Evolutionary conservation across 495 filamentous ascomycete species (phyloP).

Genomic region (Parmelia sp.): DNA sequence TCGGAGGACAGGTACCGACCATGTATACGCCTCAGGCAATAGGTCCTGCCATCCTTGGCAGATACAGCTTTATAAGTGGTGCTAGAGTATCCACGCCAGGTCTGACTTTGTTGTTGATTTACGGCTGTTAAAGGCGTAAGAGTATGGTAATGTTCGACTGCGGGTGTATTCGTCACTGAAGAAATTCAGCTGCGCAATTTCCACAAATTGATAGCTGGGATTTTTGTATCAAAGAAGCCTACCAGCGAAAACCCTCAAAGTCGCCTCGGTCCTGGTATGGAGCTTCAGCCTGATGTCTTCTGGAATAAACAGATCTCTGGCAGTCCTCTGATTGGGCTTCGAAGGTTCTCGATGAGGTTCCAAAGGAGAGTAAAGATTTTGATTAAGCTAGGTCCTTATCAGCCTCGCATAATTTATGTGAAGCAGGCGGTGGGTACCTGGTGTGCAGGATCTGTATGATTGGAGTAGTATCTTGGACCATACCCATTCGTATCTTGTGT

Average conservation of each 20-base stretch:
- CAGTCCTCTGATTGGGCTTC: slow-evolving; percentile 71
- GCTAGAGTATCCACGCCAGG: slow-evolving; percentile 75
- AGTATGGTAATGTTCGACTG: slow-evolving; percentile 81
- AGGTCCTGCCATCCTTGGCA: slow-evolving; percentile 74
- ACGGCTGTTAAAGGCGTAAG: slow-evolving; percentile 61
- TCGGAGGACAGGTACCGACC: slow-evolving; percentile 36
- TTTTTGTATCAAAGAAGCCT: slow-evolving; percentile 28
- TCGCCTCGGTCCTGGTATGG: slow-evolving; percentile 80
- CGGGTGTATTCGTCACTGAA: slow-evolving; percentile 57
- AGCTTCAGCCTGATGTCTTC: slow-evolving; percentile 79
- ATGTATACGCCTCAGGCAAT: slow-evolving; percentile 80
- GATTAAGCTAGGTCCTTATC: slow-evolving; percentile 54
- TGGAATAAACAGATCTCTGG: slow-evolving; percentile 85
- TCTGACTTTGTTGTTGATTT: slow-evolving; percentile 64
- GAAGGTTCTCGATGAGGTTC: slow-evolving; percentile 75
- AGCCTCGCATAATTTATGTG: slow-evolving; percentile 1
- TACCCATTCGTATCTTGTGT: slow-evolving; percentile 20
- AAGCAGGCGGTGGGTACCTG: slow-evolving; percentile 34
- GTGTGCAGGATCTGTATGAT: slow-evolving; percentile 10
- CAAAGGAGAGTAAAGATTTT: slow-evolving; percentile 86
- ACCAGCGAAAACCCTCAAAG: slow-evolving; percentile 79
- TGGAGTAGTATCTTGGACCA: slow-evolving; percentile 16
- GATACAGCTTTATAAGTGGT: slow-evolving; percentile 97
- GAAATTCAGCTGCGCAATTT: slow-evolving; percentile 4
- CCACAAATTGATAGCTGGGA: slow-evolving; percentile 6